Evolutionary conservation across 371 early-diverging fungal genomes (phyloP).

Genomic region (Mucor indicus): DNA sequence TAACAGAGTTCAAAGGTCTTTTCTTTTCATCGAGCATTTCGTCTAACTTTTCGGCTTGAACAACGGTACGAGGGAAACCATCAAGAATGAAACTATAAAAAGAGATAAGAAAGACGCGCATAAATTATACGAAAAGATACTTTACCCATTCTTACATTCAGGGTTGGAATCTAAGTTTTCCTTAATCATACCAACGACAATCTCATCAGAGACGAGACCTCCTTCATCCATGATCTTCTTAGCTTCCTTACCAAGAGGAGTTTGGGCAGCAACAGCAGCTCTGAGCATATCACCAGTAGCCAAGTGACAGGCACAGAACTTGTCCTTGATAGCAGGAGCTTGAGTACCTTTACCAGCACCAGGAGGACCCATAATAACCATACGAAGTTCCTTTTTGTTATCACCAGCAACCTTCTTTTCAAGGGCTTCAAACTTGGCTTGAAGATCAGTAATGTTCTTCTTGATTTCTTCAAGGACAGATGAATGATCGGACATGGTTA

Average conservation of each 20-base stretch:
- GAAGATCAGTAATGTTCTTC: slow-evolving; percentile 49
- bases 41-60: slow-evolving; percentile 98
- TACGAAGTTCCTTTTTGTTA: slow-evolving; percentile 60
- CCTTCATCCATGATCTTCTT: slow-evolving; percentile 99
- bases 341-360: slow-evolving; percentile 99
- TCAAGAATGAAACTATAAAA: slow-evolving; percentile 93
- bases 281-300: slow-evolving; percentile 99
- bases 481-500: slow-evolving; percentile 28
- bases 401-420: slow-evolving; percentile 48
- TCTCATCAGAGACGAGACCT: slow-evolving; percentile 96
- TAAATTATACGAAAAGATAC: slow-evolving; percentile 4
- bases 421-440: slow-evolving; percentile 46
- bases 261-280: slow-evolving; percentile 91
- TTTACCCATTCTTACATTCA: slow-evolving; percentile 88
- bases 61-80: slow-evolving; percentile 99
- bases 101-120: not conserved
- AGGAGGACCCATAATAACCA: slow-evolving; percentile 98
- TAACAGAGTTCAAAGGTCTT: slow-evolving; percentile 85
- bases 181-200: slow-evolving; percentile 96
- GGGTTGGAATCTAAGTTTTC: slow-evolving; percentile 90
- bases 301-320: slow-evolving; percentile 94
- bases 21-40: slow-evolving; percentile 84
- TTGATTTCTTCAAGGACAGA: slow-evolving; percentile 56
- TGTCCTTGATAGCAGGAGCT: slow-evolving; percentile 92
- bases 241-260: slow-evolving; percentile 90